Evolutionary conservation across 768 basidiomycete genomes (phyloP), one percentile per base, ranked within the genome.

Genomic region (Russula abietina): DNA sequence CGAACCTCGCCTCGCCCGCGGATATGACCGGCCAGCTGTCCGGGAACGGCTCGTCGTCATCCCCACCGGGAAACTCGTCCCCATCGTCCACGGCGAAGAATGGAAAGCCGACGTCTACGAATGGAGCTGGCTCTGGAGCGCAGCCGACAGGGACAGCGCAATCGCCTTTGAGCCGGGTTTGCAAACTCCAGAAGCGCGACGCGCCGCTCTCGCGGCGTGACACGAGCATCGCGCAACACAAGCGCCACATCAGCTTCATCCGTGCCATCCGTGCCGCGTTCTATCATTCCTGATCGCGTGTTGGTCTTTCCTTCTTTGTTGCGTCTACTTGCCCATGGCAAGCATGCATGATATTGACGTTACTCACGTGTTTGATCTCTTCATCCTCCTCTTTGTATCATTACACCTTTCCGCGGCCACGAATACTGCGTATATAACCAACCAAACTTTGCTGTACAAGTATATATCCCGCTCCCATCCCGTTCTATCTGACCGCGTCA

Each of bases 1-100:
- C 67, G 19, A 68, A 68, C 53, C 65, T 68, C 16, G 65, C 65
- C 6, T 53, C 65, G 28, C 51, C 59, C 12, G 32, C 66, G 22
- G 55, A 46, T 43, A 45, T 24, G 55, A 2, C 55, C 3, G 55
- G 43, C 22, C 14, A 22, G 11, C 12, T 28, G 39, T 3, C 24
- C 1, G 14, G 16, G 19, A 22, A n/a, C 19, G 55, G 63, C 5
- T 33, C 30, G 50, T 28, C 50, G 17, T 12, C 61, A 28, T 46
- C 36, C 12, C 36, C 61, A 4, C 10, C 1, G 5, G 38, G 43
- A 11, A 32, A 33, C 24, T 1, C 61, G 3, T 22, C 6, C 4
- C 4, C 55, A 26, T 33, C 60, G 16, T 10, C 45, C 12, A 28
- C 60, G 33, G 22, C 26, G 10, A 38, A 30, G 36, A 17, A 28